Conservation (phyloP, 768 basidiomycete genomes). For the Lactifluus volemus region DNA sequence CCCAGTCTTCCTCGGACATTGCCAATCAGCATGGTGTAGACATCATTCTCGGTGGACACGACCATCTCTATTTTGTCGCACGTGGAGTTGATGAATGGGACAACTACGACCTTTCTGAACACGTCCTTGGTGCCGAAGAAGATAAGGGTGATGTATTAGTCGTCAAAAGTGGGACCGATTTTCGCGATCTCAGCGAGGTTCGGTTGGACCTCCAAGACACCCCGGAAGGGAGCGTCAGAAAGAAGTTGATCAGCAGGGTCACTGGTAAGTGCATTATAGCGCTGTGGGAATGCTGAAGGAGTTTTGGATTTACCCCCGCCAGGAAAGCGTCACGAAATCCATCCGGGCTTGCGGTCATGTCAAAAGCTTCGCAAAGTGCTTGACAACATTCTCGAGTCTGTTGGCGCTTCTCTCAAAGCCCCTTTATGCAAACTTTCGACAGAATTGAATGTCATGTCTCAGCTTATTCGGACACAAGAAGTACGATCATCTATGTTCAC, state of each 20-base stretch:
- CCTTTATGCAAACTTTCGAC: slow-evolving; percentile 67
- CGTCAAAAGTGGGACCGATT: slow-evolving; percentile 86
- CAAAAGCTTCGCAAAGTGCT: slow-evolving; percentile 48
- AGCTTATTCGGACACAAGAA: slow-evolving; percentile 66
- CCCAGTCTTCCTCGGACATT: slow-evolving; percentile 37
- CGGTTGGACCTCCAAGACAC: slow-evolving; percentile 51
- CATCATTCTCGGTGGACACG: slow-evolving; percentile 80
- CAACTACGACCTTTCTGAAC: slow-evolving; percentile 42
- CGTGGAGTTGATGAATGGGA: slow-evolving; percentile 62
- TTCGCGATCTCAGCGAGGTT: slow-evolving; percentile 77
- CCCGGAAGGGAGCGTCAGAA: slow-evolving; percentile 53
- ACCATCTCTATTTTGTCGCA: slow-evolving; percentile 73
- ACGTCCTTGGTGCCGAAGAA: slow-evolving; percentile 58
- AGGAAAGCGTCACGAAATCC: slow-evolving; percentile 63
- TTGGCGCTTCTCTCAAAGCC: slow-evolving; percentile 59
- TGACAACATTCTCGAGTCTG: slow-evolving; percentile 53
- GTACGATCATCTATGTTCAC: slow-evolving; percentile 28
- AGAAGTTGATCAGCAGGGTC: slow-evolving; percentile 52
- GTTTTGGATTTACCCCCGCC: background rate
- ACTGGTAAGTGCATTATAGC: slow-evolving; percentile 36
- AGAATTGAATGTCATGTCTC: slow-evolving; percentile 64
- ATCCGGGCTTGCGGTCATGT: slow-evolving; percentile 40
- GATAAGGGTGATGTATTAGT: slow-evolving; percentile 64
- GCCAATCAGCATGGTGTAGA: slow-evolving; percentile 66
- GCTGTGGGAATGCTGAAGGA: background rate